These are phyloP conservation scores for Saccharomycopsis synnaedendra DNA, from an alignment of 805 yeast genomes.

Conservation along the genomic window DNA sequence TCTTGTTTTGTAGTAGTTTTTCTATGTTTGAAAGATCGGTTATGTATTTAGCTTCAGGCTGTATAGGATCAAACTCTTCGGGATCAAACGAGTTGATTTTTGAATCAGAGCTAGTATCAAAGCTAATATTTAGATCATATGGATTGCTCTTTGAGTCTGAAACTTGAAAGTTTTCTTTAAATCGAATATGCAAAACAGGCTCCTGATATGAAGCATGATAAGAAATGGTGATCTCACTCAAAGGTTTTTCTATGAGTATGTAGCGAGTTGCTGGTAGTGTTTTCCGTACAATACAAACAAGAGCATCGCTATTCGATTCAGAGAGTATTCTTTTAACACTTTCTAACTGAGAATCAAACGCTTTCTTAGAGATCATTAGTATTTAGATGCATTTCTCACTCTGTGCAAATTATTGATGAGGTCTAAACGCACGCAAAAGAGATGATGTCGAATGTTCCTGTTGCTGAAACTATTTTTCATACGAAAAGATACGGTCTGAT, in stretches of 20 bases:
- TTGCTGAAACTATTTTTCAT: no score
- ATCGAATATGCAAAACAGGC: slow-evolving; percentile 1
- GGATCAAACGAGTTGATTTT: neutral
- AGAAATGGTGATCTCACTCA: neutral
- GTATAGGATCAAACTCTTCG: neutral
- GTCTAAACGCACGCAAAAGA: no score
- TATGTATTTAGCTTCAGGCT: neutral
- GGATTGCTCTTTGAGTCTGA: neutral
- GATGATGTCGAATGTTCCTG: no score
- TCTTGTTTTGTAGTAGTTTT: neutral
- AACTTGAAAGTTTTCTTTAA: neutral
- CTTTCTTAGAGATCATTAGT: neutral
- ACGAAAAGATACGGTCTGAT: no score
- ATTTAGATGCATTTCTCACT: no score
- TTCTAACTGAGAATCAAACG: neutral
- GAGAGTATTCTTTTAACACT: neutral
- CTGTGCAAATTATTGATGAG: no score
- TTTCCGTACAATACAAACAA: no score
- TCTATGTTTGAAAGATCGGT: no score
- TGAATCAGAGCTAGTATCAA: neutral
- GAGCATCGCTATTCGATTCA: neutral
- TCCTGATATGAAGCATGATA: slow-evolving; percentile 3
- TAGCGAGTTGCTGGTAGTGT: no score
- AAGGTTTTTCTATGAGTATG: no score
- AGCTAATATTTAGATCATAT: neutral